A percentile compares a stretch with the other conserved stretches of the same genome.
These are phyloP conservation scores for Paraleonurus japonicus DNA, from an alignment of 257 asterid species.

Conservation along the genomic window DNA sequence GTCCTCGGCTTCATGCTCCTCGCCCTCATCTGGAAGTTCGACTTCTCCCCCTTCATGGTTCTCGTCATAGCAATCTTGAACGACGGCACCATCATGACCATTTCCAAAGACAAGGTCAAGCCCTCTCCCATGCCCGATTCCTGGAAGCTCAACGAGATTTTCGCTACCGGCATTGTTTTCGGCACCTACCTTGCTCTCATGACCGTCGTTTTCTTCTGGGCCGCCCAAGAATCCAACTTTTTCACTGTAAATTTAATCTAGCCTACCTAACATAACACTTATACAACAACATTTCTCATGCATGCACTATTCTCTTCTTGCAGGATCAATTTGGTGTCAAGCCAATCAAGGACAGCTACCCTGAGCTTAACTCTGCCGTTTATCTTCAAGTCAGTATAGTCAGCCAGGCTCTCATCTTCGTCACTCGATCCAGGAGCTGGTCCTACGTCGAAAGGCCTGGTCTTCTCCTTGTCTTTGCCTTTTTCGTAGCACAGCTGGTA, in stretches of 20 bases:
- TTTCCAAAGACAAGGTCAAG: constrained; percentile 57
- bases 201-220: constrained; percentile 66
- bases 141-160: constrained; percentile 64
- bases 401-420: constrained; percentile 66
- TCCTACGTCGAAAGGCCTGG: constrained; percentile 54
- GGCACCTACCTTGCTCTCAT: constrained; percentile 60
- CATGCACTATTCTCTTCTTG: no score
- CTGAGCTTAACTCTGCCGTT: constrained; percentile 47
- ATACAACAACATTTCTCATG: no score
- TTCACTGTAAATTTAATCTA: no score
- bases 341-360: constrained; percentile 32
- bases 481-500: constrained; percentile 49
- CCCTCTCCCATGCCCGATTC: constrained; percentile 64
- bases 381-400: constrained; percentile 65
- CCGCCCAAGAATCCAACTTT: constrained; percentile 36
- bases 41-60: constrained; percentile 71
- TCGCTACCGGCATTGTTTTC: constrained; percentile 60
- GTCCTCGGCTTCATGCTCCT: constrained; percentile 64
- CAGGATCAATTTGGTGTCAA: constrained; percentile 50
- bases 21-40: constrained; percentile 63
- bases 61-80: constrained; percentile 59
- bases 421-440: constrained; percentile 62
- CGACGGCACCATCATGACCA: constrained; percentile 67
- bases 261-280: no score
- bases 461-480: constrained; percentile 45